Evolutionary conservation across 164 flowering plant genomes (phyloP), one percentile per base, ranked within the genome.

Genomic region (Aristolochia californica): DNA sequence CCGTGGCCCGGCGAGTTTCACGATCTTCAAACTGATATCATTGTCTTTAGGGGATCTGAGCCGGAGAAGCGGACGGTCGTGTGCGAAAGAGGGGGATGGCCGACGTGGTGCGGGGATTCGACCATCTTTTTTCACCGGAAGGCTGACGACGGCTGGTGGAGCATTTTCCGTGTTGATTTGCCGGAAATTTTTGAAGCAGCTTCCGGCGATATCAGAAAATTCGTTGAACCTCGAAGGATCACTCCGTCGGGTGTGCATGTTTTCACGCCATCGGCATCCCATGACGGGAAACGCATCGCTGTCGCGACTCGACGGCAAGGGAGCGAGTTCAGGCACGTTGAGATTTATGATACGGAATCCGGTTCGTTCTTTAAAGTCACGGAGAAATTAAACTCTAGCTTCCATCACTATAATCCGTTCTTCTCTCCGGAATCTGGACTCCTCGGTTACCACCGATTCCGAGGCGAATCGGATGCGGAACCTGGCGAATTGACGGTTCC

Each of bases 61-160:
- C 91, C 89, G 53, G 67, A 80, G 30, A 60, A 62, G 14, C 74
- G 97, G 65, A 76, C 78, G 56, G 83, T 78, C 70, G 67, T 85
- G 16, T 84, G 81, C 0, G 80, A 79, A 13, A 81, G 80, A 63
- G 97, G 97, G 24, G 96, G 97, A 20, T 91, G 97, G 97, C 97
- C 97, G 64, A 57, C 78, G 60, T 91, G 96, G 96, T 71, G 67
- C 3, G 88, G 84, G 52, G 97, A 91, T 2, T 77, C 66, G 0
- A 84, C 84, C 28, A 53, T 91, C 20, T 91, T 74, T 57, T 91
- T 87, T 62, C 97, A 91, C 56, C 61, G 88, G 30, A 69, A 73
- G 54, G 74, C 83, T 50, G 78, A 69, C 4, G 90, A 88, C 60
- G 87, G 86, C 18, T 79, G 86, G 83, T 83, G 84, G 96, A 83